Base-by-base conservation (phyloP, 371 early-diverging fungal genomes). In the Funneliformis caledonium region DNA sequence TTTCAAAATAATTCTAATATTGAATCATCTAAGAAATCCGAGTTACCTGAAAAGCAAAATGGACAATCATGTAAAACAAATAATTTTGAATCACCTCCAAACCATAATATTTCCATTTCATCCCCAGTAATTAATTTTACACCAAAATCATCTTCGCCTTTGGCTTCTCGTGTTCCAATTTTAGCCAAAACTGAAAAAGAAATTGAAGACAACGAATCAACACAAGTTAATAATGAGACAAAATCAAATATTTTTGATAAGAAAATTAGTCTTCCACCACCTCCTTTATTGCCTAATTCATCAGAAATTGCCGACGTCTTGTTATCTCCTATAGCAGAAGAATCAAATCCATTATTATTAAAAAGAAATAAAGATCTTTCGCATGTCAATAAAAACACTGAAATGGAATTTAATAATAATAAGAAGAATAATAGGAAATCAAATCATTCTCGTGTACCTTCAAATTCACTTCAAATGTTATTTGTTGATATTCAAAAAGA, bases 111-210 rank as follows among this genome's bases (percentile, higher is more conserved):
- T 22, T 68, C 9, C 12, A 37, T 16, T 14, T 42, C 37, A 43
- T 68, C 26, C 26, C 26, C 43, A 10, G 0, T 37, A 37, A 68
- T 19, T 68, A 45, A 14, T 47, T 76, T 76, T 42, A 76, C 61
- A 22, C 76, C 76, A 42, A 76, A 76, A 76, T 61, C 45, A 42
- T 76, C 76, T 1, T 76, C 76, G 9, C 76, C 76, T 60, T 61
- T 76, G n/a, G 76, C 76, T 19, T 60, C 45, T 12, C 42, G 76
- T 22, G 11, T 8, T 22, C 76, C 76, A 61, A 76, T 76, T 61
- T 60, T 37, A 11, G 76, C 76, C 8, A 60, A 61, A 61, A 56
- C 61, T n/a, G 22, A 76, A 31, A 26, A 72, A 22, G 6, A 70
- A 48, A n/a, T n/a, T 22, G 26, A 11, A 22, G 48, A 48, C 12